Percentiles rank a stretch among this genome's conserved stretches.
Evolutionary conservation across 2,329 filamentous ascomycete species (phyloP).

Genomic region (Alternaria dauci): DNA sequence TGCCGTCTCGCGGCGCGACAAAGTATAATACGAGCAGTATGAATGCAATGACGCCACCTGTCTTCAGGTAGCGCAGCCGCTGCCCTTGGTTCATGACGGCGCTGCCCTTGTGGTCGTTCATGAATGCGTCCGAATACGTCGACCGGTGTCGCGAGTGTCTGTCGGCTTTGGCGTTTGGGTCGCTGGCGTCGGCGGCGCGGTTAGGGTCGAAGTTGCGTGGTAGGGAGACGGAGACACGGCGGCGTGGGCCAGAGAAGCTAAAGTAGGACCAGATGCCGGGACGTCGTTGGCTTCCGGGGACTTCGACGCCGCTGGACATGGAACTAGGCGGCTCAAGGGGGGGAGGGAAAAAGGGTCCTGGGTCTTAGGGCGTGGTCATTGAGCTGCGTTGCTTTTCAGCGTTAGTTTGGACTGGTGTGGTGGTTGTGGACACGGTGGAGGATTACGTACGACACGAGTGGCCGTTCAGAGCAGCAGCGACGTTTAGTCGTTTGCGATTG

Average conservation of each 20-base stretch:
- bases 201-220: constrained; percentile 51
- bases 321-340: constrained; percentile 37
- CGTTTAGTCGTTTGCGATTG: constrained; percentile 13
- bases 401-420: constrained; percentile 24
- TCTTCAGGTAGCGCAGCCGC: constrained; percentile 68
- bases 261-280: constrained; percentile 64
- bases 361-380: constrained; percentile 31
- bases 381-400: constrained; percentile 23
- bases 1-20: constrained; percentile 56
- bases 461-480: constrained; percentile 10
- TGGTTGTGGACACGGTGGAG: constrained; percentile 6
- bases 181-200: constrained; percentile 41
- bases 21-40: constrained; percentile 66
- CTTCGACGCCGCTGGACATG: constrained; percentile 66
- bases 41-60: constrained; percentile 66
- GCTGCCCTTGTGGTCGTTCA: constrained; percentile 56
- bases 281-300: constrained; percentile 53
- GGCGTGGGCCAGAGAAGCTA: constrained; percentile 60
- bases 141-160: constrained; percentile 51
- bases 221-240: constrained; percentile 61
- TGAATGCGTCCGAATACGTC: constrained; percentile 50
- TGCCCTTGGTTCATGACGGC: constrained; percentile 69
- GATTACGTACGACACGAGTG: constrained; percentile 21
- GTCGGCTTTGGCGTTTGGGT: constrained; percentile 59
- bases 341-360: constrained; percentile 28